Evolutionary conservation across 2,329 filamentous ascomycete genomes (phyloP).

Genomic region (Fusarium sterilihyphosum): DNA sequence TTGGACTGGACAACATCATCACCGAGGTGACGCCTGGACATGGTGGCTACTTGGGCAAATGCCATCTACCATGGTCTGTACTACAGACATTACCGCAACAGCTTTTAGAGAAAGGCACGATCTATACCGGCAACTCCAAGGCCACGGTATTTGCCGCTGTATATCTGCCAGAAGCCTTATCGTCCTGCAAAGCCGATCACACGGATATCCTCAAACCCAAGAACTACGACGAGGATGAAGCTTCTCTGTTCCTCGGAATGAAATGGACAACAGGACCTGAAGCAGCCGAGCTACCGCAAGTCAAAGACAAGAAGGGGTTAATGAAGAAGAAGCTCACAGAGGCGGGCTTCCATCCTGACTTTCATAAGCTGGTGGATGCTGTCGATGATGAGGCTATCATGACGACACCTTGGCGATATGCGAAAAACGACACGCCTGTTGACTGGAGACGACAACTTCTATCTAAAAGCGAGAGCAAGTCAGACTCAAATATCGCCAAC

Average conservation of each 20-base stretch:
- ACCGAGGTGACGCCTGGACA: not conserved
- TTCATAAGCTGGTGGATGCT: not conserved
- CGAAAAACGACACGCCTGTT: not conserved
- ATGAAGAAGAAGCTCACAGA: not conserved
- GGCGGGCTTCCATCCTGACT: not conserved
- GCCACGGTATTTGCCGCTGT: not conserved
- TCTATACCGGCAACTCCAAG: not conserved
- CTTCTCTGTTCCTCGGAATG: not conserved
- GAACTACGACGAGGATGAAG: not conserved
- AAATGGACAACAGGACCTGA: not conserved
- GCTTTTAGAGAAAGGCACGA: not conserved
- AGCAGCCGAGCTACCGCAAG: not conserved
- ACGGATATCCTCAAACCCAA: not conserved
- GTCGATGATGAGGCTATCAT: not conserved
- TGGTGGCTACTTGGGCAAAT: not conserved
- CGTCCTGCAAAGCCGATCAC: accelerated
- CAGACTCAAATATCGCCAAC: accelerated
- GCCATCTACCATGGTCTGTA: not conserved
- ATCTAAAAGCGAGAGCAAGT: accelerated
- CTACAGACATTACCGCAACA: not conserved
- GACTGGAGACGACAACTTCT: not conserved
- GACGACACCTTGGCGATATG: not conserved
- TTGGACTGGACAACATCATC: not conserved
- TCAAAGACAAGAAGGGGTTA: not conserved
- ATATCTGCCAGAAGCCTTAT: not conserved